These are phyloP conservation scores for Neocucurbitaria cava DNA, from an alignment of 2,329 filamentous ascomycete species.

Conservation along the genomic window DNA sequence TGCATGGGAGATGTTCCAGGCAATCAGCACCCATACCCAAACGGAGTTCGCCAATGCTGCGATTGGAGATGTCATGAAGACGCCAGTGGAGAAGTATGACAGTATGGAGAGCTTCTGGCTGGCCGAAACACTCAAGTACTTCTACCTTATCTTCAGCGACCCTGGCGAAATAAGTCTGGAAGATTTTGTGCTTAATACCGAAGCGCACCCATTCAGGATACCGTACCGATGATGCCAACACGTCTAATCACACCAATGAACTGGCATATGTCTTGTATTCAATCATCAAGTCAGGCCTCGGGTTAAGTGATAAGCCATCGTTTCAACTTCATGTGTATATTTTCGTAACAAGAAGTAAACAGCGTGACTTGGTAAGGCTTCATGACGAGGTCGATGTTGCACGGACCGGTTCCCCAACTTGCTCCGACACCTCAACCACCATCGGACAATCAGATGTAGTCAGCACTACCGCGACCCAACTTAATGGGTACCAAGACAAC, in stretches of 20 bases:
- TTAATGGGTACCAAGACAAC: background rate
- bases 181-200: conserved; percentile 56
- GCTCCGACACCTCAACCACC: background rate
- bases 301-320: no score
- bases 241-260: no score
- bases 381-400: background rate
- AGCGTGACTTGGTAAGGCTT: background rate
- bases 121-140: conserved; percentile 59
- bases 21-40: conserved; percentile 50
- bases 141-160: conserved; percentile 56
- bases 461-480: background rate
- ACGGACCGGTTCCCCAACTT: background rate
- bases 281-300: no score
- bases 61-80: conserved; percentile 52
- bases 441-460: background rate
- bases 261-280: no score
- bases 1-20: conserved; percentile 58
- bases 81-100: conserved; percentile 40
- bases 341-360: background rate
- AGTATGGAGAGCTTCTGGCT: conserved; percentile 60
- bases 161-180: conserved; percentile 52
- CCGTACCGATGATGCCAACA: conserved; percentile 16
- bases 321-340: no score
- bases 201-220: conserved; percentile 54
- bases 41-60: conserved; percentile 56